These are phyloP conservation scores for Quercus tomentella DNA, from an alignment of 331 rosid genomes.

Conservation along the genomic window DNA sequence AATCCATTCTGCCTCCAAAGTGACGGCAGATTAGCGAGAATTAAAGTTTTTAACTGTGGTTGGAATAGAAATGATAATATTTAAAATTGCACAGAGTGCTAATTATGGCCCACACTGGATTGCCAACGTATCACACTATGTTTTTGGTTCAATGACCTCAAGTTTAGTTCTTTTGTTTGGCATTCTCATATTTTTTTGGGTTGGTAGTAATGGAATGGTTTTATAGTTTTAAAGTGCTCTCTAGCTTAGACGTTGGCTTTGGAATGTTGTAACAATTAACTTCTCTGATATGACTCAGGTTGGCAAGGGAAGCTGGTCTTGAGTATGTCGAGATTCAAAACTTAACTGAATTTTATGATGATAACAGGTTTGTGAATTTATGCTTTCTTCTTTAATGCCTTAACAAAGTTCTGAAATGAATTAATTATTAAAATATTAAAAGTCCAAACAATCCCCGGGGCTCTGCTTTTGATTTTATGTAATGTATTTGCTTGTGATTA, in stretches of 20 bases:
- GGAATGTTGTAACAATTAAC: not conserved
- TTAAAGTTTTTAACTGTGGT: not conserved
- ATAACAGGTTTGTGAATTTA: slow-evolving; percentile 64
- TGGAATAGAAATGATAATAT: not conserved
- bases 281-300: slow-evolving; percentile 39
- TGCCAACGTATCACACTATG: not conserved
- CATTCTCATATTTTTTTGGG: not conserved
- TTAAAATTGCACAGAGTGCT: not conserved
- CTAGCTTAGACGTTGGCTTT: not conserved
- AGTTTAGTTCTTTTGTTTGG: not conserved
- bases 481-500: not conserved
- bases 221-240: not conserved
- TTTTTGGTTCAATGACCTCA: slow-evolving; percentile 1
- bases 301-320: slow-evolving; percentile 98
- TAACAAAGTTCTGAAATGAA: not conserved
- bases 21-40: slow-evolving; percentile 1
- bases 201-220: not conserved
- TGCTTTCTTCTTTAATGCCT: not conserved
- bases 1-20: not conserved
- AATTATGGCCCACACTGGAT: not conserved
- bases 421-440: not conserved
- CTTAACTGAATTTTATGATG: slow-evolving; percentile 88
- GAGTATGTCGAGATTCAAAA: slow-evolving; percentile 97
- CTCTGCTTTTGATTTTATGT: not conserved
- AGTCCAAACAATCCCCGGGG: not conserved